These are phyloP conservation scores for Beauveria brongniartii DNA, from an alignment of 2,329 filamentous ascomycete genomes.

Conservation along the genomic window DNA sequence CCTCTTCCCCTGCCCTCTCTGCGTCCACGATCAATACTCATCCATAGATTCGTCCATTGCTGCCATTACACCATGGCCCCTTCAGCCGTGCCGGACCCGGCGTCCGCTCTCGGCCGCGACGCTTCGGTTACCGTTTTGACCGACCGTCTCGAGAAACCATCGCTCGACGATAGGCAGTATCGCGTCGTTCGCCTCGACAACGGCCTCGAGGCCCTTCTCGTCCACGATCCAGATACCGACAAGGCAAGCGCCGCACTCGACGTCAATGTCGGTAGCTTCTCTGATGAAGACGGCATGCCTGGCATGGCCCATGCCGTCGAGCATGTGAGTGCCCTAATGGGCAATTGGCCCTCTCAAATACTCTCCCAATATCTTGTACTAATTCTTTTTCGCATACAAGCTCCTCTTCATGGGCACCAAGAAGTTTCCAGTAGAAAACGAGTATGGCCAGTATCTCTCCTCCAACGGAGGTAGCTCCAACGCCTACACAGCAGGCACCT, in stretches of 20 bases:
- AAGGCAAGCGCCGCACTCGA: constrained; percentile 94
- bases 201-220: constrained; percentile 80
- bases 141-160: constrained; percentile 71
- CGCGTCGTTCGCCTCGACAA: constrained; percentile 80
- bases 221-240: constrained; percentile 91
- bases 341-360: constrained; percentile 15
- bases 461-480: constrained; percentile 88
- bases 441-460: constrained; percentile 87
- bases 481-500: constrained; percentile 86
- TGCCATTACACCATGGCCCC: background rate
- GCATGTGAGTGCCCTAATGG: constrained; percentile 48
- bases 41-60: background rate
- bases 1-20: background rate
- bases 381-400: constrained; percentile 23
- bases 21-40: background rate
- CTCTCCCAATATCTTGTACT: background rate
- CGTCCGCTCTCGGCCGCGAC: constrained; percentile 17
- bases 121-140: constrained; percentile 40
- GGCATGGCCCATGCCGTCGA: constrained; percentile 95
- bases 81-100: constrained; percentile 24
- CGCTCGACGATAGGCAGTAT: constrained; percentile 79
- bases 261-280: constrained; percentile 93
- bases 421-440: constrained; percentile 95
- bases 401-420: constrained; percentile 97
- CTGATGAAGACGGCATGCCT: constrained; percentile 81